phyloP scores from a whole-genome alignment of 257 asterid genomes.

The Prunella vulgaris region DNA sequence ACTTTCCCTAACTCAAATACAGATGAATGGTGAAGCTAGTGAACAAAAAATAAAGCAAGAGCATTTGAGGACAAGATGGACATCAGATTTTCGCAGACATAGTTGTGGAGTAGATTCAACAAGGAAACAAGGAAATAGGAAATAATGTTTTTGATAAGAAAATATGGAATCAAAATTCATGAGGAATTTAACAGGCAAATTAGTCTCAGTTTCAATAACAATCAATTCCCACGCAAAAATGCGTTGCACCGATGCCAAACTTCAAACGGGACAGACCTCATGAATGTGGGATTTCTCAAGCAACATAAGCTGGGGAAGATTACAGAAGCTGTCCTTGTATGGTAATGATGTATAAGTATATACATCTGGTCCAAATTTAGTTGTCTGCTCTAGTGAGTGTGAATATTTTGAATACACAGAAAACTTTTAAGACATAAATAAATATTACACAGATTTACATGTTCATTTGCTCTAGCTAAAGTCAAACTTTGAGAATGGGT shows the following conservation, averaged over 20 bases:
- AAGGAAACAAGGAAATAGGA: conserved; percentile 71
- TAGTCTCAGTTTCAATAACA: conserved; percentile 73
- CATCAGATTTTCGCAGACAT: conserved; percentile 80
- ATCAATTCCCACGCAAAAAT: too few species aligned
- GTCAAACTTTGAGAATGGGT: too few species aligned
- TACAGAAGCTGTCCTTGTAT: conserved; percentile 56
- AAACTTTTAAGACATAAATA: too few species aligned
- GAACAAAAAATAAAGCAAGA: conserved; percentile 80
- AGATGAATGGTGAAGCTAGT: conserved; percentile 69
- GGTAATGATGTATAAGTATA: conserved; percentile 14
- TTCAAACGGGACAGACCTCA: conserved; percentile 71
- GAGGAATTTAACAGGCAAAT: conserved; percentile 72
- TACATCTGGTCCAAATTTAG: conserved; percentile 9
- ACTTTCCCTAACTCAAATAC: too few species aligned
- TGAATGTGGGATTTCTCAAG: conserved; percentile 57
- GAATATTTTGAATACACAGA: neutral
- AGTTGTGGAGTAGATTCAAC: conserved; percentile 75
- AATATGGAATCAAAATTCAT: conserved; percentile 82
- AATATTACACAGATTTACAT: too few species aligned
- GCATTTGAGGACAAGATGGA: conserved; percentile 91
- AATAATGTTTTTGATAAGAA: conserved; percentile 90
- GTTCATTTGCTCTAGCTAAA: too few species aligned
- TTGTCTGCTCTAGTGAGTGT: neutral
- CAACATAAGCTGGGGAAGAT: conserved; percentile 27
- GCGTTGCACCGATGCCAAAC: too few species aligned